Evolutionary conservation across 2,329 filamentous ascomycete species (phyloP).

Genomic region (Diaporthe ilicicola): DNA sequence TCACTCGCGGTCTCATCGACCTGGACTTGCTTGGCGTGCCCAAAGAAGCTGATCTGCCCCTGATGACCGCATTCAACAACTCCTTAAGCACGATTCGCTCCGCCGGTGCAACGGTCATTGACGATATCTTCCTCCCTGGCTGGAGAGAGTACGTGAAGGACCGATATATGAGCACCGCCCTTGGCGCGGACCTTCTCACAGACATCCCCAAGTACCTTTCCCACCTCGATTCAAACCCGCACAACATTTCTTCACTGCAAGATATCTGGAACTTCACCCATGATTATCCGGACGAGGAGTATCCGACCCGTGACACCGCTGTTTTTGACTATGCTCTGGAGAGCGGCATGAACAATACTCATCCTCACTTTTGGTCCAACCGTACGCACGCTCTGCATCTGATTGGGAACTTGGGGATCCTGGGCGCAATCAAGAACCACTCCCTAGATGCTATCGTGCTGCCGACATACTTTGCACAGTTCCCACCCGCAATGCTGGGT

Average conservation of each 20-base stretch:
- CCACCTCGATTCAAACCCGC: conserved; percentile 65
- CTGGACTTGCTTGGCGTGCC: conserved; percentile 9
- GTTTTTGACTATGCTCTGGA: conserved; percentile 64
- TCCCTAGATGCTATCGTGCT: conserved; percentile 69
- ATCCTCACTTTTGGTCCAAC: conserved; percentile 64
- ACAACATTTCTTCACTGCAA: conserved; percentile 58
- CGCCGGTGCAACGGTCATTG: conserved; percentile 64
- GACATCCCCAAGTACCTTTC: conserved; percentile 64
- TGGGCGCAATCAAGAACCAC: conserved; percentile 64
- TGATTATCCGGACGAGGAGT: conserved; percentile 59
- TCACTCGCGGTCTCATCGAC: conserved; percentile 67
- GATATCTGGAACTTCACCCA: conserved; percentile 66
- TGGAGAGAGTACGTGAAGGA: conserved; percentile 49
- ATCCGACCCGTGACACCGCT: conserved; percentile 63
- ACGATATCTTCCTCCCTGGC: conserved; percentile 61
- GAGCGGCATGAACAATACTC: conserved; percentile 62
- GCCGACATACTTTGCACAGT: conserved; percentile 51
- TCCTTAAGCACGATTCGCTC: conserved; percentile 60
- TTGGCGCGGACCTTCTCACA: conserved; percentile 64
- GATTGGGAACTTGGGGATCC: conserved; percentile 64
- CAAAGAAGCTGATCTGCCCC: conserved; percentile 19
- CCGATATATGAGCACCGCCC: conserved; percentile 50
- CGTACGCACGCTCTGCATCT: conserved; percentile 62
- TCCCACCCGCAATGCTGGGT: conserved; percentile 6
- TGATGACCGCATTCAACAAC: conserved; percentile 61